Conservation (phyloP, 805 yeast genomes). For the Wickerhamiella bombiphila region DNA sequence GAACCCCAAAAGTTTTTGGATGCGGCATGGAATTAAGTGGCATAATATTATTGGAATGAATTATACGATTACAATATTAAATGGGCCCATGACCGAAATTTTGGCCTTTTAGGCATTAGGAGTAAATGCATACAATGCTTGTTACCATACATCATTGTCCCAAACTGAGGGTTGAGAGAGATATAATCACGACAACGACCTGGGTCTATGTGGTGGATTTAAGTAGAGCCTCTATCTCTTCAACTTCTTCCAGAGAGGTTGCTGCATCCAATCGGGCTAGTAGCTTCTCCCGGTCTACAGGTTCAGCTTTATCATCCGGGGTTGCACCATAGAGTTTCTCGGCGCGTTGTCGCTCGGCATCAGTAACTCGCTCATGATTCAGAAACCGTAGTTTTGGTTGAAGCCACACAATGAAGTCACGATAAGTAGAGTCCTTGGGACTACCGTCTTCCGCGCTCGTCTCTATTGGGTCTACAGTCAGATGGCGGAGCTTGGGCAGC, state of each 20-base stretch:
- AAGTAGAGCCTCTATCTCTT: conserved; percentile 47
- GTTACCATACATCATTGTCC: no score
- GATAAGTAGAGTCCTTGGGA: conserved; percentile 39
- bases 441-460: conserved; percentile 44
- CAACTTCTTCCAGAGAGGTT: conserved; percentile 58
- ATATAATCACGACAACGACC: no score
- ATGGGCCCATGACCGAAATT: no score
- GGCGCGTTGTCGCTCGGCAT: conserved; percentile 33
- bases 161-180: no score
- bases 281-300: conserved; percentile 25
- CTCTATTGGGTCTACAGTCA: conserved; percentile 29
- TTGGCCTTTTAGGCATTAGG: no score
- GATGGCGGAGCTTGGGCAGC: conserved; percentile 31
- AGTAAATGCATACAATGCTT: no score
- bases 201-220: no score
- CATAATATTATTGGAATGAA: no score
- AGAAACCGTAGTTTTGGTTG: conserved; percentile 49
- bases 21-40: no score
- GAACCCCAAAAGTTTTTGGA: no score
- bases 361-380: conserved; percentile 52
- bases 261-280: conserved; percentile 46
- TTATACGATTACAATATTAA: no score
- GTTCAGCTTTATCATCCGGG: conserved; percentile 34
- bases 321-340: conserved; percentile 16
- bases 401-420: conserved; percentile 44